Percentiles rank a stretch among this genome's conserved stretches.
These are phyloP conservation scores for Onygena corvina DNA, from an alignment of 2,329 filamentous ascomycete species.

Conservation along the genomic window DNA sequence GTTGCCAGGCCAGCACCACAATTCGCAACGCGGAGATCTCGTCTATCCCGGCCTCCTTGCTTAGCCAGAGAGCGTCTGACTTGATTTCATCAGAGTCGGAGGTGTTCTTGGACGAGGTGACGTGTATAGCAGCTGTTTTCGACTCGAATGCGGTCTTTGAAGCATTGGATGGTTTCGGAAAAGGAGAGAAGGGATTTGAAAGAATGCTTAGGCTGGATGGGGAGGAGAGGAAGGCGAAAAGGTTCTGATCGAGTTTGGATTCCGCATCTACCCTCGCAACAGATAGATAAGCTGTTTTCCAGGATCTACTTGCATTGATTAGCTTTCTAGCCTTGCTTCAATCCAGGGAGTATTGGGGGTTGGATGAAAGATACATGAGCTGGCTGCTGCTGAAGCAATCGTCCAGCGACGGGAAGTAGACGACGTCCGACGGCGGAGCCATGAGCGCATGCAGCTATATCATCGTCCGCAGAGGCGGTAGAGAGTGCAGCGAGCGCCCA, in stretches of 20 bases:
- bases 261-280: constrained; percentile 32
- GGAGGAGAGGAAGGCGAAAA: constrained; percentile 61
- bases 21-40: constrained; percentile 71
- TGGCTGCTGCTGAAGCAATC: constrained; percentile 71
- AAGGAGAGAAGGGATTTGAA: constrained; percentile 55
- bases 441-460: constrained; percentile 40
- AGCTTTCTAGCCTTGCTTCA: constrained; percentile 21
- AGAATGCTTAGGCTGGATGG: constrained; percentile 56
- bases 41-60: constrained; percentile 63
- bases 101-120: constrained; percentile 54
- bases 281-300: constrained; percentile 45
- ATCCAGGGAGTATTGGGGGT: not conserved
- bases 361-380: constrained; percentile 50
- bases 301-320: constrained; percentile 41
- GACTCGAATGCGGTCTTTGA: constrained; percentile 65
- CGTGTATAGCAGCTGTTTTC: constrained; percentile 75
- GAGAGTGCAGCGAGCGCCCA: not conserved
- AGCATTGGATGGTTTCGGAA: constrained; percentile 49
- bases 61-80: constrained; percentile 74
- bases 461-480: constrained; percentile 20
- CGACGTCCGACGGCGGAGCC: constrained; percentile 57
- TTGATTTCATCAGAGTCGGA: constrained; percentile 72
- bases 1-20: constrained; percentile 72
- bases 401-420: constrained; percentile 72
- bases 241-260: constrained; percentile 43